Base-by-base conservation (phyloP, 768 basidiomycete genomes). In the Porpolomopsis calyptriformis region DNA sequence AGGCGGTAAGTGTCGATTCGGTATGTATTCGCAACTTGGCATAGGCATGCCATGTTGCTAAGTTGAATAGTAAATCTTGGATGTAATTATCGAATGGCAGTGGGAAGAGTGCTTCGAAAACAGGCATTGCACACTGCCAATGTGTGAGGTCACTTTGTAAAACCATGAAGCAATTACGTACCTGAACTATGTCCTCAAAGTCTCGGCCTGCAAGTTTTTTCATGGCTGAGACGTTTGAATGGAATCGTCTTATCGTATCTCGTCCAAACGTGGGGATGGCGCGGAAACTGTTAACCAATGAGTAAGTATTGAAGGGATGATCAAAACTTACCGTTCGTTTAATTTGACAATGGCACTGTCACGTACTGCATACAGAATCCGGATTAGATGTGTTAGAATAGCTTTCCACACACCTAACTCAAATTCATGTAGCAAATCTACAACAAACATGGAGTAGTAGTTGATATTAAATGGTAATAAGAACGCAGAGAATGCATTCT, bases 121-220 rank as follows among this genome's bases (percentile, higher is more conserved):
- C 40, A 18, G 50, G 46, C 16, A 48, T 48, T 34, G 35, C 36
- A 25, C 41, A 48, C 43, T 48, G 22, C 24, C 34, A 18, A 35
- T 33, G 10, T 12, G 27, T 6, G 34, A 33, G 12, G 40, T 16
- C 9, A 12, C 18, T 8, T 27, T 19, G 4, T 26, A n/a, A 19
- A 19, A 12, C 22, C 7, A 14, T 22, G 19, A 1, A 20, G 16
- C 7, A 20, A 31, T 22, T 18, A 41, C 43, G n/a, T 10, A 52
- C 64, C 52, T 65, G 63, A 0, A 65, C 45, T 1, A 63, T 38
- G 11, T 65, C 60, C 26, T 64, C 58, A 19, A 57, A 65, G 33
- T 65, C 56, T 3, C 52, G 43, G 3, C 55, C 64, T 6, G 54
- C 51, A 1, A 53, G 42, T 6, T 62, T 52, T 34, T 51, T 49